A percentile compares a stretch with the other conserved stretches of the same genome.
Evolutionary conservation across 108 stramenopile genomes (phyloP).

Genomic region (Cyclostephanos tholiformis): DNA sequence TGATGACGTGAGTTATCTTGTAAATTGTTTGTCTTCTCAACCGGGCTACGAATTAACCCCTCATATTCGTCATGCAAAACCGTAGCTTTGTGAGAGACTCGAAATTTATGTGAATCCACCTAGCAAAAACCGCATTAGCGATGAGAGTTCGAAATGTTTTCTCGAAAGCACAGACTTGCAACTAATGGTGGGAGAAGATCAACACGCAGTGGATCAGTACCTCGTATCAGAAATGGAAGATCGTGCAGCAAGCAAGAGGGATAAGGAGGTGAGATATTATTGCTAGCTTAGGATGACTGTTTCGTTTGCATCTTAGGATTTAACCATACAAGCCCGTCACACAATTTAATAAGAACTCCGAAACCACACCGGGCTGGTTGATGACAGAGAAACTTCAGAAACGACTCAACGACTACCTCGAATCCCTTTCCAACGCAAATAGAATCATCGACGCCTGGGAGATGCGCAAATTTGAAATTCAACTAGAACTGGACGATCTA

Average conservation of each 20-base stretch:
- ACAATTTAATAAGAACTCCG: background rate
- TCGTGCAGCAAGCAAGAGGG: background rate
- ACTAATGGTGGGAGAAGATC: background rate
- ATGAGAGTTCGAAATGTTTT: background rate
- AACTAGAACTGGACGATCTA: background rate
- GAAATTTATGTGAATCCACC: too few relatives aligned
- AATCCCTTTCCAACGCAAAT: background rate
- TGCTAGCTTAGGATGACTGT: background rate
- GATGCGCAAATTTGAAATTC: background rate
- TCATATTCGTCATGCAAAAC: background rate
- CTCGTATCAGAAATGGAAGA: background rate
- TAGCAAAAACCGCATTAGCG: background rate
- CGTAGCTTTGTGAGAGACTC: too few relatives aligned
- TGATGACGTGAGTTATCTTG: too few relatives aligned
- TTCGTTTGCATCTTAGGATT: background rate
- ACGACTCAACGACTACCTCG: slow-evolving; percentile 1
- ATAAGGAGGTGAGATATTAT: slow-evolving; percentile 4
- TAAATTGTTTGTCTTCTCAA: too few relatives aligned
- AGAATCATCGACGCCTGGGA: background rate
- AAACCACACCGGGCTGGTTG: background rate
- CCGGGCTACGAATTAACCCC: too few relatives aligned
- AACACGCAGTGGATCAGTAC: background rate
- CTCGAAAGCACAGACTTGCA: background rate
- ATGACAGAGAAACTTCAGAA: background rate
- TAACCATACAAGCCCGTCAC: background rate